A percentile compares a stretch with the other conserved stretches of the same genome.
Conservation (phyloP, 768 basidiomycete genomes). For the Lactifluus volemus region DNA sequence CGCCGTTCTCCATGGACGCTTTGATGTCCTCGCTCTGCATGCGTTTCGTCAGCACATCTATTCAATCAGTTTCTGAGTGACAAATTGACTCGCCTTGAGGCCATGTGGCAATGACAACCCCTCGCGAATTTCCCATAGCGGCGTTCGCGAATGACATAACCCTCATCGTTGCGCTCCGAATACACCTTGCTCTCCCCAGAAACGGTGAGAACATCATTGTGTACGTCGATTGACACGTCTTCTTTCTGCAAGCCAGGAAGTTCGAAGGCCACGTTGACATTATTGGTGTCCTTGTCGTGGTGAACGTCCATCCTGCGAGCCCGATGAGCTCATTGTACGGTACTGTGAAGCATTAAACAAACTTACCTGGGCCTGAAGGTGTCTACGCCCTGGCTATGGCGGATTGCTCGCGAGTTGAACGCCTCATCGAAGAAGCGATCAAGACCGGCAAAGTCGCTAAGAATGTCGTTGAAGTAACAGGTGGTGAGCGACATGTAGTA, state of each 20-base stretch:
- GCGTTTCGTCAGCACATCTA: neutral
- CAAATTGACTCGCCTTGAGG: slow-evolving; percentile 20
- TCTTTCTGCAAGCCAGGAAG: slow-evolving; percentile 46
- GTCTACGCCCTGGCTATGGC: neutral
- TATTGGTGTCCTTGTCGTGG: slow-evolving; percentile 36
- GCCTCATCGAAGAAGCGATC: slow-evolving; percentile 5
- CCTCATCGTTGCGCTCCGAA: slow-evolving; percentile 29
- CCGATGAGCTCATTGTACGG: neutral
- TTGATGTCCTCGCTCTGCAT: slow-evolving; percentile 27
- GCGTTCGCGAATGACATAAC: slow-evolving; percentile 28
- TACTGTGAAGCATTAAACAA: neutral
- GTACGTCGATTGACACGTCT: slow-evolving; percentile 42
- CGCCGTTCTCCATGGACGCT: slow-evolving; percentile 39
- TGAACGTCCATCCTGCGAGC: slow-evolving; percentile 40
- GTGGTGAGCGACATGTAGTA: neutral
- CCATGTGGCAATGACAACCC: slow-evolving; percentile 23
- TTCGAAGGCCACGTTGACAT: slow-evolving; percentile 47
- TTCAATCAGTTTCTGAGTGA: neutral
- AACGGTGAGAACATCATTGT: slow-evolving; percentile 39
- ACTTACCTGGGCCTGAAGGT: slow-evolving; percentile 2
- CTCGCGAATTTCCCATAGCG: slow-evolving; percentile 24
- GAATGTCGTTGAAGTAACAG: neutral
- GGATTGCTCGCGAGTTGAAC: neutral
- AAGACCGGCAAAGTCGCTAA: neutral
- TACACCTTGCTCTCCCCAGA: slow-evolving; percentile 37